phyloP scores from a whole-genome alignment of 108 stramenopile genomes.

The Nannochloropsis salina region DNA sequence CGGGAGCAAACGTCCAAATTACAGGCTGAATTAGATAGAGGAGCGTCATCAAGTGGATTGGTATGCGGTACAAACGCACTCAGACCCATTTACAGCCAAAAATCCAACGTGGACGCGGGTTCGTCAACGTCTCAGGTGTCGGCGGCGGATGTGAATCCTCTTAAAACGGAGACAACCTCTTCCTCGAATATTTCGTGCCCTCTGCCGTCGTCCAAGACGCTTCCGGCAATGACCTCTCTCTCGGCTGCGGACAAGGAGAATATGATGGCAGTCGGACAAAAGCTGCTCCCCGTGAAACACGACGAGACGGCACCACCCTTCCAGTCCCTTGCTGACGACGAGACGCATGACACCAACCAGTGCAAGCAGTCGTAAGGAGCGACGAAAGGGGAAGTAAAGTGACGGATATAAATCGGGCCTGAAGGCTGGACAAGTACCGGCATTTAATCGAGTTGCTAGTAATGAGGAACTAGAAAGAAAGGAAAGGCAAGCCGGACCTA shows the following conservation, averaged over 20 bases:
- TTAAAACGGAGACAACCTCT: not conserved
- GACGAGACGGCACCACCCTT: constrained; percentile 19
- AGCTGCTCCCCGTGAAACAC: not conserved
- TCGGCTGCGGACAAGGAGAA: not conserved
- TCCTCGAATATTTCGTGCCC: not conserved
- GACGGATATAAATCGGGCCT: no score
- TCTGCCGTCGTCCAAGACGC: not conserved
- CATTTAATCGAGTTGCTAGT: no score
- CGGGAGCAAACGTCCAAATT: not conserved
- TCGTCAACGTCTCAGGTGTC: not conserved
- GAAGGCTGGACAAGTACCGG: no score
- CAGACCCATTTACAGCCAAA: not conserved
- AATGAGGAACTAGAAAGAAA: no score
- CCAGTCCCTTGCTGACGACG: not conserved
- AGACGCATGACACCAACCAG: not conserved
- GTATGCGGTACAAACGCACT: not conserved
- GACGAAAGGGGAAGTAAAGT: no score
- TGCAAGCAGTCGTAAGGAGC: not conserved
- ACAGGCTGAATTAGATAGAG: constrained; percentile 29
- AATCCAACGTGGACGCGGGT: not conserved
- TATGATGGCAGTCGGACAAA: not conserved
- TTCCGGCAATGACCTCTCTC: not conserved
- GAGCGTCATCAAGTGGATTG: not conserved
- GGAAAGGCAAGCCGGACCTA: no score
- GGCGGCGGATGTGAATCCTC: not conserved